A percentile compares a stretch with the other conserved stretches of the same genome.
These are phyloP conservation scores for Leccinum angustisporum DNA, from an alignment of 1,284 basidiomycete species.

Conservation along the genomic window DNA sequence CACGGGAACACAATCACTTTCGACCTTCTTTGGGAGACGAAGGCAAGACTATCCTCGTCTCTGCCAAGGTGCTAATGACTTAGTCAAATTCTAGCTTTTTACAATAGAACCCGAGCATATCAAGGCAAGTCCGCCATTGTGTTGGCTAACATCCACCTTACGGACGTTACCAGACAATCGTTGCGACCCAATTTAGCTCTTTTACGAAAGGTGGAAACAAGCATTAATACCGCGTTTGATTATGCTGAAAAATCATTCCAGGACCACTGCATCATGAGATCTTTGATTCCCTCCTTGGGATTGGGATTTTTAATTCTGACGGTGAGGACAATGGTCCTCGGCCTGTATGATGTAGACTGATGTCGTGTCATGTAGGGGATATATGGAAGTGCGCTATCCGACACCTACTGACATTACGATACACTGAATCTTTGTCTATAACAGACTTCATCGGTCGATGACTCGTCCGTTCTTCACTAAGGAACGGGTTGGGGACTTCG, in stretches of 20 bases:
- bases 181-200: slow-evolving; percentile 40
- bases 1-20: slow-evolving; percentile 35
- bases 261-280: slow-evolving; percentile 25
- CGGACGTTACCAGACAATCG: slow-evolving; percentile 26
- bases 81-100: slow-evolving; percentile 18
- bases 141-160: slow-evolving; percentile 2
- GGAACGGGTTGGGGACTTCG: slow-evolving; percentile 53
- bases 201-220: slow-evolving; percentile 42
- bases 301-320: slow-evolving; percentile 61
- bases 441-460: slow-evolving; percentile 55
- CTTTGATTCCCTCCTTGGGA: slow-evolving; percentile 43
- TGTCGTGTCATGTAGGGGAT: slow-evolving; percentile 37
- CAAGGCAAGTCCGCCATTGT: slow-evolving; percentile 28
- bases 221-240: neutral
- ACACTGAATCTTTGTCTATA: slow-evolving; percentile 1
- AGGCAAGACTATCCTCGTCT: slow-evolving; percentile 21
- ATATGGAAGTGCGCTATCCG: slow-evolving; percentile 47
- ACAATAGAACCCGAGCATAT: slow-evolving; percentile 42
- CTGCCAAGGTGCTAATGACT: neutral
- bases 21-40: slow-evolving; percentile 33
- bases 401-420: neutral
- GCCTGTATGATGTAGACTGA: slow-evolving; percentile 1
- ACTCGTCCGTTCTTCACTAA: slow-evolving; percentile 56
- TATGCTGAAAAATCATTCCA: slow-evolving; percentile 15
- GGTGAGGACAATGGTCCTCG: slow-evolving; percentile 35